Base-by-base conservation (phyloP, 495 filamentous ascomycete genomes). In the Penicillium cataractarum region DNA sequence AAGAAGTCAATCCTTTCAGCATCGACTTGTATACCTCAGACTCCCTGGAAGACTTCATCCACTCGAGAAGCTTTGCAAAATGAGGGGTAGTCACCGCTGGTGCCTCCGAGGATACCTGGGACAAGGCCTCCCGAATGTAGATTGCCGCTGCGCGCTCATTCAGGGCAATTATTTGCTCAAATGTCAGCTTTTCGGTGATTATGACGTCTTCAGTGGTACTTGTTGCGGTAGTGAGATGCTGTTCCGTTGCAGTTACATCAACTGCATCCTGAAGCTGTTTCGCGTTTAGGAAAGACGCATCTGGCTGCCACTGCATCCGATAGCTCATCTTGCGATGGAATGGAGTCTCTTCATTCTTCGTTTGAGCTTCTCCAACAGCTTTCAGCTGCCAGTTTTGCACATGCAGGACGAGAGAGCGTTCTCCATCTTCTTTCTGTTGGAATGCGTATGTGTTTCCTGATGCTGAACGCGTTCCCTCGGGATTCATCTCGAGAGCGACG, bases 371-470 rank as follows among this genome's bases (percentile, higher is more conserved):
- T 31, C 49, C 49, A 29, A 52, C 29, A 6, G 49, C 49, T n/a
- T 52, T 52, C 49, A 52, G n/a, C 27, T 52, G 49, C 49, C 49
- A 52, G 27, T 52, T 27, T 52, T 5, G 7, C n/a, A 52, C 49
- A 32, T 52, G 49, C 6, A 52, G 24, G 8, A 52, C 49, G 13
- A 52, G 26, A 32, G 49, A 52, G 29, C 26, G 49, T 19, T 52
- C 49, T 6, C 49, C 49, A 21, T 52, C 49, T 12, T n/a, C 49
- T n/a, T 52, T 52, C 13, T 31, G 49, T 15, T 52, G 49, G 49
- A 52, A 52, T 27, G 49, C 49, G 26, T 52, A 52, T 19, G 49
- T 52, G 10, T 52, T 52, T 52, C 49, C 49, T n/a, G 49, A 52
- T 3, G 49, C 49, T 32, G 49, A 52, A 6, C 49, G 49, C 29